Percentiles rank a stretch among this genome's conserved stretches.
phyloP scores from a whole-genome alignment of 768 basidiomycete species.

The Asterophora lycoperdoides region DNA sequence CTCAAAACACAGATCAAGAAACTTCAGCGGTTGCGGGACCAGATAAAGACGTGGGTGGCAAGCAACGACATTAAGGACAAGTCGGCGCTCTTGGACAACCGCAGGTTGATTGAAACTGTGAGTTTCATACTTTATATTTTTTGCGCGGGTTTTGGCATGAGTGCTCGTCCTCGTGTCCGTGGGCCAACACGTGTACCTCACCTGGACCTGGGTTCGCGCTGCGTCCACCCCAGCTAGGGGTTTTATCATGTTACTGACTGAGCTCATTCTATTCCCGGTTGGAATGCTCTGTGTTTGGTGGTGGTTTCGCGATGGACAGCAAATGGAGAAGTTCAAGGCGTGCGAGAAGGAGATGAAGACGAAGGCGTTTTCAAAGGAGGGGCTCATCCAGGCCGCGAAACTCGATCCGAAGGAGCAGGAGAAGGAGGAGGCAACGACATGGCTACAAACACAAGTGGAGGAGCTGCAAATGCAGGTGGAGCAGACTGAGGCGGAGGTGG shows the following conservation, averaged over 20 bases:
- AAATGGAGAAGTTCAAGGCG: conserved; percentile 99
- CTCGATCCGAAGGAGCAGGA: conserved; percentile 97
- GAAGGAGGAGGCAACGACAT: conserved; percentile 83
- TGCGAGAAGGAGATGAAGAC: conserved; percentile 99
- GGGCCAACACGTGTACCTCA: conserved; percentile 14
- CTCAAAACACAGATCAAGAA: conserved; percentile 94
- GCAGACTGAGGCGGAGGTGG: conserved; percentile 91
- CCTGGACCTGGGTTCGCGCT: background rate
- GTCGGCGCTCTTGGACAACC: conserved; percentile 84
- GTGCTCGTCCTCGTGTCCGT: conserved; percentile 12
- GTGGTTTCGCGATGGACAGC: conserved; percentile 46
- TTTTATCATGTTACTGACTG: conserved; percentile 19
- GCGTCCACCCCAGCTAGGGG: conserved; percentile 2
- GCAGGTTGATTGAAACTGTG: conserved; percentile 95
- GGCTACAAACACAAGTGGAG: conserved; percentile 88
- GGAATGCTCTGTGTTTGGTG: conserved; percentile 24
- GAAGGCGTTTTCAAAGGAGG: conserved; percentile 99
- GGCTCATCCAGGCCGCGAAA: conserved; percentile 87
- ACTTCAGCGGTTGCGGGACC: conserved; percentile 94
- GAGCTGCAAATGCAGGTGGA: conserved; percentile 93
- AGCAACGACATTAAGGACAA: conserved; percentile 99
- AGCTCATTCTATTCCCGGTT: conserved; percentile 21
- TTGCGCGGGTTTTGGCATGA: conserved; percentile 8
- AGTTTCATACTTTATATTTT: conserved; percentile 29
- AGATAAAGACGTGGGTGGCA: conserved; percentile 99